Evolutionary conservation across 2,329 filamentous ascomycete genomes (phyloP), one percentile per base, ranked within the genome.

Genomic region (Myotisia sp.): DNA sequence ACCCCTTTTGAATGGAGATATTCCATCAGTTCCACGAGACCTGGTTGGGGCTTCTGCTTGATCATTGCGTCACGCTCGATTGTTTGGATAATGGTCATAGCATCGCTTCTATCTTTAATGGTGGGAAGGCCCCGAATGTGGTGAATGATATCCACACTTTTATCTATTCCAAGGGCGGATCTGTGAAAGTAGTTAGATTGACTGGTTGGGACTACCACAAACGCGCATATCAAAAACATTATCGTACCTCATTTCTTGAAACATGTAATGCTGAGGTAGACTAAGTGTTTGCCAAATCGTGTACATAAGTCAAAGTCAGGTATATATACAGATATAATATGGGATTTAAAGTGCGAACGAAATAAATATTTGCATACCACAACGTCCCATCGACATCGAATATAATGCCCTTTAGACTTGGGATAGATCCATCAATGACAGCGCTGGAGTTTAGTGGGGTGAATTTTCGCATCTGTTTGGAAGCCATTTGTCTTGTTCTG

Each of bases 351-450:
- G n/a, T n/a, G n/a, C n/a, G n/a, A 33, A 16, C 18, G 23, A 22
- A n/a, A 14, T 10, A n/a, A n/a, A n/a, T n/a, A 16, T 14, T 5
- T 27, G 46, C 76, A 61, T 60, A 92, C 86, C 79, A 94, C 40
- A 95, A 60, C 16, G 87, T 98, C 3, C 87, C 87, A 56, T 98
- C 87, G 42, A 98, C 82, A 60, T 98, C 87, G 58, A 95, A 95
- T 9, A 95, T 64, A 17, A 77, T 66, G 2, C 73, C 73, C 46
- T 65, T 64, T 37, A 77, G 48, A 19, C 47, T 48, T 26, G 67
- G 64, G 12, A 56, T 55, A 30, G 51, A 41, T 34, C 52, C 44
- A 13, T 46, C 41, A 13, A 34, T 39, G 29, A 33, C 35, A 39
- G 47, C 44, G 13, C 45, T 45, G 4, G 58, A 50, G 37, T 59